Conservation (phyloP, 305 asterid genomes). For the Fraxinus dipetala region DNA sequence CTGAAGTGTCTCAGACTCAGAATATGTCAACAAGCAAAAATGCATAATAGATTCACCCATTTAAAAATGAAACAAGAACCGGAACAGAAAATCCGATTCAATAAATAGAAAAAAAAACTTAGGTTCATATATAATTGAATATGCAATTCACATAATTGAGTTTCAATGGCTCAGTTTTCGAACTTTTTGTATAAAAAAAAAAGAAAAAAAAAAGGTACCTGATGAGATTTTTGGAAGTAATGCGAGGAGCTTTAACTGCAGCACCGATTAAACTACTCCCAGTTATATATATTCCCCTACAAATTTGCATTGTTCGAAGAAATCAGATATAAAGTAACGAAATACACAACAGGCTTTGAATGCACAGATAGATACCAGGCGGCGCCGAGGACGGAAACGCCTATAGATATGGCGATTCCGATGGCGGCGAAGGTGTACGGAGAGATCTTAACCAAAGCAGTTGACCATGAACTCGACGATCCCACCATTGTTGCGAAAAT, state of each 20-base stretch:
- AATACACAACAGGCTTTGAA: not conserved
- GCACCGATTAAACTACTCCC: constrained; percentile 98
- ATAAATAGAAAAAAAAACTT: not conserved
- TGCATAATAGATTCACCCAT: not conserved
- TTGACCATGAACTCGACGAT: constrained; percentile 80
- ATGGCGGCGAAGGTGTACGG: constrained; percentile 90
- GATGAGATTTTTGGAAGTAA: constrained; percentile 90
- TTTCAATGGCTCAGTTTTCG: not conserved
- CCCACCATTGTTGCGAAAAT: constrained; percentile 44
- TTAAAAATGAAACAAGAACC: constrained; percentile 14
- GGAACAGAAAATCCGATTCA: not conserved
- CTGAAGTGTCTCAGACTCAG: not conserved
- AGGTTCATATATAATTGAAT: not conserved
- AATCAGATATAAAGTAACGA: constrained; percentile 3
- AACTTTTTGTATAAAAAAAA: not conserved
- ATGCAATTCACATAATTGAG: not conserved
- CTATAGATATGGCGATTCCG: constrained; percentile 88
- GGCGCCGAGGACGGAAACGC: constrained; percentile 97
- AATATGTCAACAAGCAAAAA: not conserved
- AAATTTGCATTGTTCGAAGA: not conserved
- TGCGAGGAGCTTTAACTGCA: constrained; percentile 93
- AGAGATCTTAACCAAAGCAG: constrained; percentile 78
- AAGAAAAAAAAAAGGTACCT: constrained; percentile 44
- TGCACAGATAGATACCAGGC: constrained; percentile 52
- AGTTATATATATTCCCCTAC: constrained; percentile 89